A percentile compares a stretch with the other conserved stretches of the same genome.
These are phyloP conservation scores for Pseudogymnoascus sp. DNA, from an alignment of 2,329 filamentous ascomycete species.

Conservation along the genomic window DNA sequence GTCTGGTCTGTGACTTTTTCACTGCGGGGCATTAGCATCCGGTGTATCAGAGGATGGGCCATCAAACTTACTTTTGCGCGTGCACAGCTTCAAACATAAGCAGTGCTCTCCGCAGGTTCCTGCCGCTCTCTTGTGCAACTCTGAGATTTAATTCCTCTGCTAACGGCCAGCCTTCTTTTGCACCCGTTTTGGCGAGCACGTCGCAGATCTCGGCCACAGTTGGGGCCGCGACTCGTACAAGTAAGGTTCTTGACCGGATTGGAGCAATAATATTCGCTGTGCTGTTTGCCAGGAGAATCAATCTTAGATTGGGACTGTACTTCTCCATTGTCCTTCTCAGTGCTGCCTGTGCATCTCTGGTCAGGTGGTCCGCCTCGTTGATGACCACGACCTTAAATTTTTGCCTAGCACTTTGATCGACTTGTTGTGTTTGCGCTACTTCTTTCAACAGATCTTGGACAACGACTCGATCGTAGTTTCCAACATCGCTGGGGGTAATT, in stretches of 20 bases:
- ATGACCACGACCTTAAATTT: constrained; percentile 98
- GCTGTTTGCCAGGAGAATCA: constrained; percentile 90
- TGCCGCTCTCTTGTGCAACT: constrained; percentile 82
- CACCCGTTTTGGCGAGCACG: constrained; percentile 61
- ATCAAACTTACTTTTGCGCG: constrained; percentile 73
- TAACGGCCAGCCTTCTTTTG: constrained; percentile 73
- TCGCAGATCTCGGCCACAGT: constrained; percentile 75
- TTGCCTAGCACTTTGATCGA: constrained; percentile 85
- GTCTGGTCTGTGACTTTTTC: constrained; percentile 85
- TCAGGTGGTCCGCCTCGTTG: constrained; percentile 94
- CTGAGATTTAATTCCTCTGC: constrained; percentile 68
- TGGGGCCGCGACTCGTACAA: constrained; percentile 86
- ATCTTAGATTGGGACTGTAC: constrained; percentile 86
- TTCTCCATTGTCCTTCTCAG: constrained; percentile 97
- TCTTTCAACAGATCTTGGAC: constrained; percentile 94
- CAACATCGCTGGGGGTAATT: constrained; percentile 94
- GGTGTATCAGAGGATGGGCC: neutral
- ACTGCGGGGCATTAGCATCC: constrained; percentile 40
- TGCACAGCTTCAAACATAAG: constrained; percentile 97
- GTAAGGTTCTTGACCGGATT: constrained; percentile 81
- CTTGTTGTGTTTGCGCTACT: constrained; percentile 96
- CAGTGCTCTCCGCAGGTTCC: constrained; percentile 81
- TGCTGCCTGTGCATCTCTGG: constrained; percentile 88
- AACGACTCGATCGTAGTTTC: constrained; percentile 91
- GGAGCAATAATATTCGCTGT: constrained; percentile 99